Evolutionary conservation across 1,284 basidiomycete species (phyloP).

Genomic region (Puccinia novopanici): DNA sequence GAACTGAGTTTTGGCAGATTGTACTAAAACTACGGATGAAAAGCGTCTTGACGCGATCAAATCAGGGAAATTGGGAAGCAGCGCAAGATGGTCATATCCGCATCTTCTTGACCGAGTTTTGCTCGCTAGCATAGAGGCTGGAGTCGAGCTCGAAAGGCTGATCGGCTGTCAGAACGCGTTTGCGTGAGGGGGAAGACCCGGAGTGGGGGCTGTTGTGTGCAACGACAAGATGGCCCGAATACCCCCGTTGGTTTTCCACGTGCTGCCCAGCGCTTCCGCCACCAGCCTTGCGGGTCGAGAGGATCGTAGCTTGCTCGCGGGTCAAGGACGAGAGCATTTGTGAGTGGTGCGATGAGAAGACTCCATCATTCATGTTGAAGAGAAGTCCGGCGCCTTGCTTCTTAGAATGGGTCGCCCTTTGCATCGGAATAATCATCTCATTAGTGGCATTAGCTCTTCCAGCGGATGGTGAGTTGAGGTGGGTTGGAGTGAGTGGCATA

Average conservation of each 20-base stretch:
- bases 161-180: background rate
- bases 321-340: slow-evolving; percentile 1
- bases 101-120: slow-evolving; percentile 5
- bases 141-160: background rate
- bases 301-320: background rate
- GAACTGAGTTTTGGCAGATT: no score
- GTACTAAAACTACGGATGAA: no score
- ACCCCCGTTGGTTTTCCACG: slow-evolving; percentile 9
- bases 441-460: background rate
- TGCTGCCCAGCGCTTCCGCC: background rate
- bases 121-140: background rate
- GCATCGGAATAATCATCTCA: background rate
- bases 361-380: background rate
- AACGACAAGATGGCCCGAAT: background rate
- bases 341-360: slow-evolving; percentile 14
- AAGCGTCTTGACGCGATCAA: no score
- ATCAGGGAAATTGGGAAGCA: no score
- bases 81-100: background rate
- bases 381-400: background rate
- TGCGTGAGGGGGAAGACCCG: background rate
- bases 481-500: background rate
- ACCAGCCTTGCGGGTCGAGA: background rate
- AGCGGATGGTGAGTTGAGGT: background rate
- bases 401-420: background rate
- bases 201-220: background rate